phyloP scores from a whole-genome alignment of 1,139 yeast genomes.

The Hansenula sp. region DNA sequence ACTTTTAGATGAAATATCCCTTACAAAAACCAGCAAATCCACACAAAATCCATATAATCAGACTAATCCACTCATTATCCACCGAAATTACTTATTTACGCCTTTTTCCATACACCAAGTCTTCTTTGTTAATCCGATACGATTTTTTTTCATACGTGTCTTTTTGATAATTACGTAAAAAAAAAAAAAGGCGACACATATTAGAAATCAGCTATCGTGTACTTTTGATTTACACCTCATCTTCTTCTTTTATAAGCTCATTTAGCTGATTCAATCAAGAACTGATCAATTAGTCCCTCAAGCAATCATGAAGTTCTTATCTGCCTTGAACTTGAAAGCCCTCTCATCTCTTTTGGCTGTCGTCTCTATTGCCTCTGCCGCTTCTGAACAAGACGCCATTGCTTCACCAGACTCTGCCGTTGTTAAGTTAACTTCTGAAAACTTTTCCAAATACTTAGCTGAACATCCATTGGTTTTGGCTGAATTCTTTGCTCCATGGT shows the following conservation, averaged over 20 bases:
- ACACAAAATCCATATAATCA: no score
- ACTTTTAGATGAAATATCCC: neutral
- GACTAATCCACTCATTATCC: no score
- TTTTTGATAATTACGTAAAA: no score
- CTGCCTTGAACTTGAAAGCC: slow-evolving; percentile 15
- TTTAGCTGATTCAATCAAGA: neutral
- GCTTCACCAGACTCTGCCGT: slow-evolving; percentile 88
- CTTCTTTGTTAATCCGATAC: no score
- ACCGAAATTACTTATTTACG: no score
- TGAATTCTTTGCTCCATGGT: slow-evolving; percentile 99
- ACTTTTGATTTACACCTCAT: no score
- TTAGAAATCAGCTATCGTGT: no score
- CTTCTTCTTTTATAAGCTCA: neutral
- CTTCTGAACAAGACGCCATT: slow-evolving; percentile 49
- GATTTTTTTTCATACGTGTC: no score
- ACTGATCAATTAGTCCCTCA: neutral
- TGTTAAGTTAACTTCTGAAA: slow-evolving; percentile 61
- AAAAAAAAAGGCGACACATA: no score
- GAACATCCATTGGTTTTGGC: slow-evolving; percentile 81
- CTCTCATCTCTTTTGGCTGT: slow-evolving; percentile 23
- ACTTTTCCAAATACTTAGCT: slow-evolving; percentile 60
- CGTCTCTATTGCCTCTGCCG: slow-evolving; percentile 21
- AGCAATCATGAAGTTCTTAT: slow-evolving; percentile 20
- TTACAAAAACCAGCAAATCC: no score
- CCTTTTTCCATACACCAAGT: no score